phyloP scores from a whole-genome alignment of 164 flowering plant species.

The Vitis vinifera region ASM3070453v1 NC_081817.1:10643001-10643500 shows the following conservation, averaged over 20 bases:
- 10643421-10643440: conserved; percentile 86
- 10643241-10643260: neutral
- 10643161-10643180: neutral
- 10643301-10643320: conserved; percentile 63
- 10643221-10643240: neutral
- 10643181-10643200: neutral
- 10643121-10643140: too few species aligned
- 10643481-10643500: conserved; percentile 48
- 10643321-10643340: conserved; percentile 87
- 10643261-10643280: neutral
- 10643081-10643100: too few species aligned
- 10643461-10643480: conserved; percentile 89
- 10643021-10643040: too few species aligned
- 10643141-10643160: neutral
- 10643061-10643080: too few species aligned
- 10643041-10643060: too few species aligned
- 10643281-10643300: neutral
- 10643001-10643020: too few species aligned
- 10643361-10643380: conserved; percentile 80
- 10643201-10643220: neutral
- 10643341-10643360: conserved; percentile 66
- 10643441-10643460: conserved; percentile 92
- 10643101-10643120: too few species aligned
- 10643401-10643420: conserved; percentile 82
- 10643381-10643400: conserved; percentile 98